Evolutionary conservation across 192 early-diverging fungal species (phyloP).

Genomic region (Phycomyces blakesleeanus): DNA sequence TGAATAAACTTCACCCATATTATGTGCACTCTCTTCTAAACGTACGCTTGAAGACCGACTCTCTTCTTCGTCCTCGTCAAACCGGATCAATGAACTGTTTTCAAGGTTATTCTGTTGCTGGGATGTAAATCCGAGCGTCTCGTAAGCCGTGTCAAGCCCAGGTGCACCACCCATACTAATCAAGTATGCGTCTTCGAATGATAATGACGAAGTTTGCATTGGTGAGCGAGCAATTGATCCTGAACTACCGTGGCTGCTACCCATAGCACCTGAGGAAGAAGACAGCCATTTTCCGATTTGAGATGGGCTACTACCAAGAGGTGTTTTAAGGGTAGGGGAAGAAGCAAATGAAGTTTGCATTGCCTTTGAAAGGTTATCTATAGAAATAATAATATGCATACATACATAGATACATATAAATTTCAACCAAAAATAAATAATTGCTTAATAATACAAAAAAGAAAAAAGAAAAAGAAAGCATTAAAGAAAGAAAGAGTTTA

Average conservation of each 20-base stretch:
- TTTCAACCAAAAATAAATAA: too few relatives aligned
- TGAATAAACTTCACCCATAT: conserved; percentile 38
- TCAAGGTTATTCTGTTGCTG: neutral
- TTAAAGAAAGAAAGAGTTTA: neutral
- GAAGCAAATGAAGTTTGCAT: conserved; percentile 38
- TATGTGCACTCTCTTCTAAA: neutral
- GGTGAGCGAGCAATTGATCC: neutral
- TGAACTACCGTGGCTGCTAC: neutral
- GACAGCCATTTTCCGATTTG: conserved; percentile 28
- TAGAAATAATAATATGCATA: too few relatives aligned
- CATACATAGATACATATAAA: too few relatives aligned
- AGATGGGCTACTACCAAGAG: conserved; percentile 14
- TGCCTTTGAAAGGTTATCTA: conserved; percentile 38
- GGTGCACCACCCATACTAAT: conserved; percentile 40
- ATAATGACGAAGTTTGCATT: conserved; percentile 31
- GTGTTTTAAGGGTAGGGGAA: conserved; percentile 9
- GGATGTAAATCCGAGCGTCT: neutral
- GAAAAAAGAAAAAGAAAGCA: too few relatives aligned
- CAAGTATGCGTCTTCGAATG: conserved; percentile 58
- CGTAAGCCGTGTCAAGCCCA: conserved; percentile 1
- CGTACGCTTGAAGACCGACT: neutral
- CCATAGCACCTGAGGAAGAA: conserved; percentile 24
- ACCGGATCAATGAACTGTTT: conserved; percentile 30
- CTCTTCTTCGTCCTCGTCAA: conserved; percentile 22
- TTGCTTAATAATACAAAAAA: too few relatives aligned